These are phyloP conservation scores for Schizophyllum commune DNA, from an alignment of 1,284 basidiomycete species.

Conservation along the genomic window DNA sequence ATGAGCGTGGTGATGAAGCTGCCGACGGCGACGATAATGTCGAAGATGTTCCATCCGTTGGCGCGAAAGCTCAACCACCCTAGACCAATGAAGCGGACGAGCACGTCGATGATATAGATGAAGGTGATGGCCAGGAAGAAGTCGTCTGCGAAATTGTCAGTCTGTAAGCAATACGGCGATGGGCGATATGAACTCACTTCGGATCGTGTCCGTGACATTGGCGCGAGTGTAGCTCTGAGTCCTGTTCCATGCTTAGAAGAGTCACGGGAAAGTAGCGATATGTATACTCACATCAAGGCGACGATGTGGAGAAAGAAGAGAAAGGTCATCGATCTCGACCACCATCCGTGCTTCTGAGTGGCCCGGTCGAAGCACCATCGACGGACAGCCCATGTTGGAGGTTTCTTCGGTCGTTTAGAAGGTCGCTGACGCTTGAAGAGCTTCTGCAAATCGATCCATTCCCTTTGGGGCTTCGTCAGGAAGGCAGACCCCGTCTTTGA, in stretches of 20 bases:
- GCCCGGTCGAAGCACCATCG: constrained; percentile 93
- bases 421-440: constrained; percentile 85
- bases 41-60: constrained; percentile 93
- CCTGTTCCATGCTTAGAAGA: constrained; percentile 36
- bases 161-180: constrained; percentile 1
- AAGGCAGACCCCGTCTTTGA: constrained; percentile 80
- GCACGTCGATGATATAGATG: constrained; percentile 75
- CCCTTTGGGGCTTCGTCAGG: constrained; percentile 82
- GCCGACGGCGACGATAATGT: constrained; percentile 76
- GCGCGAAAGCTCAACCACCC: constrained; percentile 80
- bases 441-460: constrained; percentile 93
- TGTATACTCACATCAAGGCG: constrained; percentile 65
- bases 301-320: constrained; percentile 84
- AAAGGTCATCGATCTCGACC: constrained; percentile 79
- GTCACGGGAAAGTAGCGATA: neutral
- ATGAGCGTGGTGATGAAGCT: constrained; percentile 82
- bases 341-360: constrained; percentile 90
- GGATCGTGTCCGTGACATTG: constrained; percentile 47
- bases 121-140: constrained; percentile 74
- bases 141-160: constrained; percentile 42
- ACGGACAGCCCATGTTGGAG: constrained; percentile 50
- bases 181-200: constrained; percentile 42
- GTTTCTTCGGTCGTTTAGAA: constrained; percentile 66
- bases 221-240: constrained; percentile 72
- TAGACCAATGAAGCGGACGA: constrained; percentile 76